A percentile compares a stretch with the other conserved stretches of the same genome.
Conservation (phyloP, 1,139 yeast species). For the Hyphopichia burtonii region DNA sequence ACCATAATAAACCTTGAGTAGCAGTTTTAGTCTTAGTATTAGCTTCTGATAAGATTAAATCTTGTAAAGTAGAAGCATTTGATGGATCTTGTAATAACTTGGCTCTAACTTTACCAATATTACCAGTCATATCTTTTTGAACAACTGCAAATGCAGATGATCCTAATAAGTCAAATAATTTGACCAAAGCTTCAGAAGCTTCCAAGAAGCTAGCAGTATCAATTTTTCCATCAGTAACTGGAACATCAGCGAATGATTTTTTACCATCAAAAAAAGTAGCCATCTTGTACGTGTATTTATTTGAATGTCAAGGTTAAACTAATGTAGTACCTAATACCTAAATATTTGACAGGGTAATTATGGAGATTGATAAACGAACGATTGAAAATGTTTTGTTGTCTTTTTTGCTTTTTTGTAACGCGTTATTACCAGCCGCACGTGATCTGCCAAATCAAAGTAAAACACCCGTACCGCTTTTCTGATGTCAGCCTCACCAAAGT, state of each 20-base stretch:
- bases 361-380: no score
- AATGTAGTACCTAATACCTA: no score
- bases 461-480: no score
- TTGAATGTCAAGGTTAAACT: not conserved
- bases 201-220: conserved; percentile 74
- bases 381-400: no score
- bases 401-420: no score
- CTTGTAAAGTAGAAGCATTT: conserved; percentile 68
- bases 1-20: conserved; percentile 90
- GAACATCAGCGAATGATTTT: conserved; percentile 72
- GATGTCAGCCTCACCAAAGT: no score
- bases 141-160: conserved; percentile 84
- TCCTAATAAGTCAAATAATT: conserved; percentile 79
- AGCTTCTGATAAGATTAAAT: conserved; percentile 68
- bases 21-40: conserved; percentile 71
- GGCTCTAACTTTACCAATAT: conserved; percentile 71
- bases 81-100: conserved; percentile 67
- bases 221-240: conserved; percentile 61
- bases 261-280: conserved; percentile 78
- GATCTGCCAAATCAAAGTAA: no score
- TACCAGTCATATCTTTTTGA: conserved; percentile 86
- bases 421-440: no score
- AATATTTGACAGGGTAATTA: no score
- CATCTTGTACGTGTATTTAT: conserved; percentile 23
- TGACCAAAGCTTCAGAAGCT: conserved; percentile 82